These are phyloP conservation scores for Xylariaceae sp. DNA, from an alignment of 2,329 filamentous ascomycete species.

Conservation along the genomic window DNA sequence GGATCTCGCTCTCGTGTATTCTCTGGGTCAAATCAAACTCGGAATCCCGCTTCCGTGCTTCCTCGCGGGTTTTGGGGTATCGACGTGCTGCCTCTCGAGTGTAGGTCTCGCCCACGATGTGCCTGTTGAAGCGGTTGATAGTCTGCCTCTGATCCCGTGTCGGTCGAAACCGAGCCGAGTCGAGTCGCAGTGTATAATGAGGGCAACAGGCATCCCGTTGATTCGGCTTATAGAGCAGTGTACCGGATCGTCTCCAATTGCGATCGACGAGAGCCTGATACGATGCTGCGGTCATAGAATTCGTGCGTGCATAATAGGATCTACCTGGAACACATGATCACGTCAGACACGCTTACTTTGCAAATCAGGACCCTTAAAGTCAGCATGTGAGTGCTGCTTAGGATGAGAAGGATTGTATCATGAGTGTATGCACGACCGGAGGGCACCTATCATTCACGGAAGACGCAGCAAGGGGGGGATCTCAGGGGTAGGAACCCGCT, in stretches of 20 bases:
- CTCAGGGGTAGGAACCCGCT: slow-evolving; percentile 12
- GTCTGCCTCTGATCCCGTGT: slow-evolving; percentile 70
- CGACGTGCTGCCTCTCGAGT: slow-evolving; percentile 58
- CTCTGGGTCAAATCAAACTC: slow-evolving; percentile 64
- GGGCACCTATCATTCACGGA: slow-evolving; percentile 3
- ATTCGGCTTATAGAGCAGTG: slow-evolving; percentile 73
- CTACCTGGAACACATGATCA: slow-evolving; percentile 48
- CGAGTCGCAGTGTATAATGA: slow-evolving; percentile 78
- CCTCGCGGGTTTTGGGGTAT: slow-evolving; percentile 65
- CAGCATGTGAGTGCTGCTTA: slow-evolving; percentile 14
- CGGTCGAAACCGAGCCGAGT: slow-evolving; percentile 60
- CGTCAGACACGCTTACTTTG: slow-evolving; percentile 23
- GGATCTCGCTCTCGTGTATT: slow-evolving; percentile 65
- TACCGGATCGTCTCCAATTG: slow-evolving; percentile 72
- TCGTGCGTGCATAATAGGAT: slow-evolving; percentile 66
- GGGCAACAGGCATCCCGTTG: slow-evolving; percentile 81
- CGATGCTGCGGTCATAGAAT: slow-evolving; percentile 57
- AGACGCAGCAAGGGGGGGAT: slow-evolving; percentile 1
- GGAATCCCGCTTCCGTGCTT: slow-evolving; percentile 58
- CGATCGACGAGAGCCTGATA: slow-evolving; percentile 71
- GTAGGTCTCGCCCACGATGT: slow-evolving; percentile 66
- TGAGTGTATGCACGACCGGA: slow-evolving; percentile 16
- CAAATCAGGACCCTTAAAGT: slow-evolving; percentile 20
- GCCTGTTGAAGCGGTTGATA: slow-evolving; percentile 71
- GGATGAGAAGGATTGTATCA: slow-evolving; percentile 10